Percentiles rank a stretch among this genome's conserved stretches.
These are phyloP conservation scores for Irpex rosettiformis DNA, from an alignment of 1,284 basidiomycete species.

Conservation along the genomic window DNA sequence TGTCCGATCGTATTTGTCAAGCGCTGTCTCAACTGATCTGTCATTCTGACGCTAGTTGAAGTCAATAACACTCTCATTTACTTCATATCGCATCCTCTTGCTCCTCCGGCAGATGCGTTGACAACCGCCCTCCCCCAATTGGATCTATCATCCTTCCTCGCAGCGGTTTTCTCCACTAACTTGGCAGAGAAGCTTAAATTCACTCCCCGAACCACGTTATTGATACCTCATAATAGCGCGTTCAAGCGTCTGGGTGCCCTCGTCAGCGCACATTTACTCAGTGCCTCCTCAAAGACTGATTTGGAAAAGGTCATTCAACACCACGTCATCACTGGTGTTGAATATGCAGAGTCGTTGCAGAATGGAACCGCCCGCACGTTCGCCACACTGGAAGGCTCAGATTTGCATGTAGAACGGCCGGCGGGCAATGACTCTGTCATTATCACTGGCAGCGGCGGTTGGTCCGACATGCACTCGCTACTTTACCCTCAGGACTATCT, in stretches of 20 bases:
- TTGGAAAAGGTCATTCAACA: slow-evolving; percentile 82
- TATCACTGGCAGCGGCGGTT: slow-evolving; percentile 69
- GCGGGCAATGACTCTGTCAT: slow-evolving; percentile 44
- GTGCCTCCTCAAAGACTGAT: slow-evolving; percentile 72
- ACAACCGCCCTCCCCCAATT: slow-evolving; percentile 81
- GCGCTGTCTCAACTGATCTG: slow-evolving; percentile 10
- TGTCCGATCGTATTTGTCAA: slow-evolving; percentile 30
- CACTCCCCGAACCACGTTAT: slow-evolving; percentile 73
- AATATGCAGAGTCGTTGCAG: slow-evolving; percentile 66
- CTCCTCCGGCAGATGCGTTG: slow-evolving; percentile 80
- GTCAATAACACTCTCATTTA: slow-evolving; percentile 85
- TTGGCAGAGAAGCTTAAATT: slow-evolving; percentile 70
- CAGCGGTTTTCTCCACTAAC: slow-evolving; percentile 82
- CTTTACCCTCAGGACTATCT: slow-evolving; percentile 62
- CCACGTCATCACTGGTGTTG: slow-evolving; percentile 76
- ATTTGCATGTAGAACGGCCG: slow-evolving; percentile 52
- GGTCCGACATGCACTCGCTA: slow-evolving; percentile 63
- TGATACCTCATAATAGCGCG: slow-evolving; percentile 87
- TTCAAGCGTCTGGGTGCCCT: slow-evolving; percentile 84
- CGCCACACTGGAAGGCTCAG: slow-evolving; percentile 70
- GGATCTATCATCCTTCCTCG: slow-evolving; percentile 86
- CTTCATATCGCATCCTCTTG: slow-evolving; percentile 80
- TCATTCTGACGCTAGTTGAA: slow-evolving; percentile 45
- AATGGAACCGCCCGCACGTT: slow-evolving; percentile 68
- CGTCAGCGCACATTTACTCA: slow-evolving; percentile 84